Evolutionary conservation across 805 yeast genomes (phyloP).

Genomic region (Crinitomyces ghanaensis): DNA sequence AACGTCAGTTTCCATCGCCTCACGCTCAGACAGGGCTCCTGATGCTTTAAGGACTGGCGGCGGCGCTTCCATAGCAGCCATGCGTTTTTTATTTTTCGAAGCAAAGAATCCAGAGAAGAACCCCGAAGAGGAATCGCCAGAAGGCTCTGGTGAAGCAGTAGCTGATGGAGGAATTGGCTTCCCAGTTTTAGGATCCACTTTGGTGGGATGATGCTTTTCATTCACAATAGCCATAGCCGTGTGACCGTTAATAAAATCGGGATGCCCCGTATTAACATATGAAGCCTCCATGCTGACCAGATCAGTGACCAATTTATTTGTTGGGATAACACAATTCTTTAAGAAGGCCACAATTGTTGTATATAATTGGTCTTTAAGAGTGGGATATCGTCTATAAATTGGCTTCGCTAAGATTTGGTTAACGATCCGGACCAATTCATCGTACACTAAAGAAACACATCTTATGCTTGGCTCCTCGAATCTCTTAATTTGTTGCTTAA

Average conservation of each 20-base stretch:
- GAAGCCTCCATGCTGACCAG: slow-evolving; percentile 78
- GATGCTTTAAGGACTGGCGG: slow-evolving; percentile 88
- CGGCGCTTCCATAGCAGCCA: slow-evolving; percentile 93
- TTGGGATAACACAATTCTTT: slow-evolving; percentile 71
- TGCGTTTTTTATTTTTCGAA: slow-evolving; percentile 81
- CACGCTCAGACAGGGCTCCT: slow-evolving; percentile 87
- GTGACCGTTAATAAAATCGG: slow-evolving; percentile 87
- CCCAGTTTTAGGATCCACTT: slow-evolving; percentile 87
- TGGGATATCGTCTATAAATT: slow-evolving; percentile 80
- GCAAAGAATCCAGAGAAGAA: slow-evolving; percentile 94
- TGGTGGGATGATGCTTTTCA: slow-evolving; percentile 65
- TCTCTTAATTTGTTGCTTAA: slow-evolving; percentile 82
- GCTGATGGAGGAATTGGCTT: slow-evolving; percentile 46
- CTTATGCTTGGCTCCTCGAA: slow-evolving; percentile 89
- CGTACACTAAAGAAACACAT: slow-evolving; percentile 85
- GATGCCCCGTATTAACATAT: slow-evolving; percentile 95
- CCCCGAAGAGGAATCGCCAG: slow-evolving; percentile 46
- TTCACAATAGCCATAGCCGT: slow-evolving; percentile 90
- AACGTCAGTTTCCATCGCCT: slow-evolving; percentile 91
- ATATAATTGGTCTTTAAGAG: slow-evolving; percentile 78
- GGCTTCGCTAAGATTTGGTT: slow-evolving; percentile 75
- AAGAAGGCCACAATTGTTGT: slow-evolving; percentile 70
- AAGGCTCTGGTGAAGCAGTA: slow-evolving; percentile 14
- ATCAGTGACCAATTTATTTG: slow-evolving; percentile 75
- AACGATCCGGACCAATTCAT: slow-evolving; percentile 85